Evolutionary conservation across 192 early-diverging fungal genomes (phyloP).

Genomic region (Coemansia sp.): DNA sequence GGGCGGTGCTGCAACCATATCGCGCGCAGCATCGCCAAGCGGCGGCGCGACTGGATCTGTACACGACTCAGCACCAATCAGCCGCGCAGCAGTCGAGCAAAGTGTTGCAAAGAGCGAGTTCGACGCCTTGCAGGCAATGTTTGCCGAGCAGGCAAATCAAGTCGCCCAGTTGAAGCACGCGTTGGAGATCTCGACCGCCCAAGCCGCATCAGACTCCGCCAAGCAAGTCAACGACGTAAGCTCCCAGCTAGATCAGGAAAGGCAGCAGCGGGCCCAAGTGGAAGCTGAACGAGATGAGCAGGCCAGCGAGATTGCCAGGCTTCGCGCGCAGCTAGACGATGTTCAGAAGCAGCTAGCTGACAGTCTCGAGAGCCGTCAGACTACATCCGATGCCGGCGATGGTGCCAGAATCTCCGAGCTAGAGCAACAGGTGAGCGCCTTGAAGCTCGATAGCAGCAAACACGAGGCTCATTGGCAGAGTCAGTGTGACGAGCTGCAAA

Average conservation of each 20-base stretch:
- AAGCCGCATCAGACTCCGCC: not conserved
- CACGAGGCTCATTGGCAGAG: conserved; percentile 23
- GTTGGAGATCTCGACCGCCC: conserved; percentile 12
- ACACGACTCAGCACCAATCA: not conserved
- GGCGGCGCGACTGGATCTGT: not conserved
- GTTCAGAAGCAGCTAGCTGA: conserved; percentile 8
- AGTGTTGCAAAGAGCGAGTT: conserved; percentile 32
- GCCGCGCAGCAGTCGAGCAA: conserved; percentile 10
- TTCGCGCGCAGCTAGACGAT: conserved; percentile 12
- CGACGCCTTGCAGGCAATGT: conserved; percentile 20
- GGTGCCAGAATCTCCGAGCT: conserved; percentile 20
- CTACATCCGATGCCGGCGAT: not conserved
- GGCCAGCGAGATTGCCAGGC: conserved; percentile 9
- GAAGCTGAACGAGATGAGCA: conserved; percentile 25
- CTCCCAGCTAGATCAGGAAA: conserved; percentile 19
- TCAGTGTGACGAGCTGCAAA: conserved; percentile 37
- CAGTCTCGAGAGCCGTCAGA: not conserved
- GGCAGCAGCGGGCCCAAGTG: conserved; percentile 9
- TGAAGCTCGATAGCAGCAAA: conserved; percentile 16
- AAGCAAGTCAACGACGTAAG: not conserved
- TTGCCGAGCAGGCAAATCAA: conserved; percentile 26
- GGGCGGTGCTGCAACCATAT: conserved; percentile 13
- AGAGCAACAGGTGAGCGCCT: conserved; percentile 23
- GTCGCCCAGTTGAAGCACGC: conserved; percentile 27
- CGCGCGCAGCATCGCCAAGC: conserved; percentile 35